phyloP scores from a whole-genome alignment of 805 yeast genomes.

The Hanseniaspora valbyensis region DNA sequence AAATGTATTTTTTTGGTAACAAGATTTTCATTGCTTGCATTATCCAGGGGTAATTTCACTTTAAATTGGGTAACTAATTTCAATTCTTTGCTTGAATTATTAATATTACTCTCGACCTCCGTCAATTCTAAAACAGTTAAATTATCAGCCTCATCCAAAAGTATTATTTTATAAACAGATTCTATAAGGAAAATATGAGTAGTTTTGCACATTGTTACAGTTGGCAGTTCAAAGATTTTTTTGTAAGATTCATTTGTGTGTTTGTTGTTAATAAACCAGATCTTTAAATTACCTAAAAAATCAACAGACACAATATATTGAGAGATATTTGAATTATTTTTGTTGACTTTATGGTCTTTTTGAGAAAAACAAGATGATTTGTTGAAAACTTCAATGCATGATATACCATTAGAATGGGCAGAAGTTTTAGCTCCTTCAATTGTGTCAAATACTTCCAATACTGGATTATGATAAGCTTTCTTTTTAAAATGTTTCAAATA shows the following conservation, averaged over 20 bases:
- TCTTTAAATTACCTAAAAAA: constrained; percentile 6
- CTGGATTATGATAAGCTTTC: constrained; percentile 28
- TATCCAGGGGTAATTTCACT: not conserved
- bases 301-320: constrained; percentile 7
- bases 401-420: constrained; percentile 25
- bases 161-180: constrained; percentile 4
- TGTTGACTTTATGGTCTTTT: constrained; percentile 21
- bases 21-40: not conserved
- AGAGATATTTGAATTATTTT: constrained; percentile 18
- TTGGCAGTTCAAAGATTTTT: constrained; percentile 1
- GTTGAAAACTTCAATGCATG: constrained; percentile 24
- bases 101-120: not conserved
- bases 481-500: constrained; percentile 28
- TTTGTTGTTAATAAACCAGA: constrained; percentile 12
- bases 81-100: not conserved
- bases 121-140: constrained; percentile 1
- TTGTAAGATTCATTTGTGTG: constrained; percentile 8
- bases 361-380: constrained; percentile 19
- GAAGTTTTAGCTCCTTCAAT: constrained; percentile 1
- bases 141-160: constrained; percentile 6
- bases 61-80: not conserved
- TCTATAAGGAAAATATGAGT: constrained; percentile 1
- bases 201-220: not conserved
- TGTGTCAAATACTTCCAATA: constrained; percentile 20
- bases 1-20: constrained; percentile 19